Percentiles rank a stretch among this genome's conserved stretches.
These are phyloP conservation scores for Apiospora rasikravindrae DNA, from an alignment of 2,329 filamentous ascomycete genomes.

Conservation along the genomic window DNA sequence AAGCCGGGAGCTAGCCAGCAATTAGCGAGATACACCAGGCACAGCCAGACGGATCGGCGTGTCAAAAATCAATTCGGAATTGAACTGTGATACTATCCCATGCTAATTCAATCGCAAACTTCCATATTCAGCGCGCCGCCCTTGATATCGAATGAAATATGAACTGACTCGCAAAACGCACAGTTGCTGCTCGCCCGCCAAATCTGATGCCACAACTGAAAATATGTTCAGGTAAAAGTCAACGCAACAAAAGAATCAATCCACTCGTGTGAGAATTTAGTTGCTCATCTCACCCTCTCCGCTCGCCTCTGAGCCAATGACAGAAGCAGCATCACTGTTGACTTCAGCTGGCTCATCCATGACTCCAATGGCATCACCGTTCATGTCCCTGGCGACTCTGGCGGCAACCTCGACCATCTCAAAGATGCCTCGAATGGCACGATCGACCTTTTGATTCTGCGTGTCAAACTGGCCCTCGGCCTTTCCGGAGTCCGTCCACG, in stretches of 20 bases:
- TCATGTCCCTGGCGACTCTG: conserved; percentile 17
- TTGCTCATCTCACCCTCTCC: not conserved
- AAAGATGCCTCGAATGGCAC: conserved; percentile 16
- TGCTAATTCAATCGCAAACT: not conserved
- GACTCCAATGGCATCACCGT: not conserved
- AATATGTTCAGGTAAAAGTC: not conserved
- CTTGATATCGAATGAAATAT: not conserved
- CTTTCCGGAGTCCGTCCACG: not conserved
- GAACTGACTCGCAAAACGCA: not conserved
- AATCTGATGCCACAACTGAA: not conserved
- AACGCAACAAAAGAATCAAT: not conserved
- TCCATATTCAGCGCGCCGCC: not conserved
- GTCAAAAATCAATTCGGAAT: not conserved
- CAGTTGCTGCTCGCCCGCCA: not conserved
- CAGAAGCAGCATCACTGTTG: not conserved
- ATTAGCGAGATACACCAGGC: not conserved
- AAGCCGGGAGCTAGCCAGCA: conserved; percentile 2
- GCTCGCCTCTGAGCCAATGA: not conserved
- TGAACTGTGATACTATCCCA: not conserved
- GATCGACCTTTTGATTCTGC: not conserved
- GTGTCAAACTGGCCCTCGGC: conserved; percentile 14
- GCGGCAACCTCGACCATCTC: conserved; percentile 16
- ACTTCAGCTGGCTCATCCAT: not conserved
- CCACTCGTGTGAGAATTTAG: not conserved
- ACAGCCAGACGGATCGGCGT: not conserved